Evolutionary conservation across 495 filamentous ascomycete species (phyloP), one percentile per base, ranked within the genome.

Genomic region (Pyrenula massariospora): DNA sequence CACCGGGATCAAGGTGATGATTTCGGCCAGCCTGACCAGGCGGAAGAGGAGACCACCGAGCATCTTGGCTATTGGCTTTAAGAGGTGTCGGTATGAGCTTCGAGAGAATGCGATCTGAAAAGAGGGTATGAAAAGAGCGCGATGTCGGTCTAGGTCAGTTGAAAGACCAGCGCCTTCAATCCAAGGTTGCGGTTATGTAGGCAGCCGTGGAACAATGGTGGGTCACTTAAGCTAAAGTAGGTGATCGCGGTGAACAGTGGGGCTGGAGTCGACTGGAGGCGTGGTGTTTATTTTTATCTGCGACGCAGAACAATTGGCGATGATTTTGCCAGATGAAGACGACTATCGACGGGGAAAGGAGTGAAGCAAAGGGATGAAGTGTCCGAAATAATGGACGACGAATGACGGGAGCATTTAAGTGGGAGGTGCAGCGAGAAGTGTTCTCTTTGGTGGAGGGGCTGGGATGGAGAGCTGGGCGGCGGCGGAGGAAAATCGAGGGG

Each of bases 1-100:
- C 57, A 84, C 87, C 19, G 91, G 91, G 70, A 93, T 90, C 77
- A 94, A 68, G 48, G 88, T 92, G 71, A 86, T 61, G 72, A 96
- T 87, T 70, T 96, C 79, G 65, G 82, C 69, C 69, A 94, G 70
- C 56, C 91, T 88, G 81, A 86, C 90, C 66, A 85, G 85, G 75
- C 84, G 78, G 80, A 95, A 95, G 69, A 91, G 80, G 55, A 95
- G 66, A 61, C 84, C 86, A 68, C 82, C 85, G 53, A 89, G 62
- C 86, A 91, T 89, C 59, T 70, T 83, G 73, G 2, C 60, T 63
- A 58, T 52, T 11, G 51, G 49, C 24, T 10, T 15, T 42, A 15
- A 42, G 31, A 42, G 15, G 5, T 15, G 31, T 5, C 15, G 31
- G 15, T 15, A 15, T 42, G 15, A 8, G 31, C 5, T 8, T 42